These are phyloP conservation scores for Pholiota microspora DNA, from an alignment of 768 basidiomycete genomes.

Conservation along the genomic window DNA sequence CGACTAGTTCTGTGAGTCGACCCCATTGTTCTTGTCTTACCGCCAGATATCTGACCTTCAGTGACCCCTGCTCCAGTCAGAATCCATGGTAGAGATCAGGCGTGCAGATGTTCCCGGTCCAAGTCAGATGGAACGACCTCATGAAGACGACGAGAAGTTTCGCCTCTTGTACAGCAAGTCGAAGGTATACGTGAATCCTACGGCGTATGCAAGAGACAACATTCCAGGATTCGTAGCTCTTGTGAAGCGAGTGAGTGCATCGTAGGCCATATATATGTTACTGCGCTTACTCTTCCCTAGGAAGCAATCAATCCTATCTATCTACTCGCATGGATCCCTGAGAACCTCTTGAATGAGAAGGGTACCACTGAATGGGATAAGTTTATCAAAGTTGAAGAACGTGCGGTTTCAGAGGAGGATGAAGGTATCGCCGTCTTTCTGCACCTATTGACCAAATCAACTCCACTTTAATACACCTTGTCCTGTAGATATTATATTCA, in stretches of 20 bases:
- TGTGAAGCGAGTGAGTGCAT: constrained; percentile 73
- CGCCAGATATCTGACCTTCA: not conserved
- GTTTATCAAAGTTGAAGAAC: constrained; percentile 82
- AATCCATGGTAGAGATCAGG: constrained; percentile 79
- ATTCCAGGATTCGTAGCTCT: constrained; percentile 91
- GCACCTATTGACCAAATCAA: constrained; percentile 6
- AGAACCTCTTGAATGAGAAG: constrained; percentile 77
- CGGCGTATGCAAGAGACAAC: constrained; percentile 88
- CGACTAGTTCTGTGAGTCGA: constrained; percentile 28
- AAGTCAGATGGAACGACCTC: constrained; percentile 10
- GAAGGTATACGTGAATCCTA: constrained; percentile 95
- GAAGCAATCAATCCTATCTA: constrained; percentile 75
- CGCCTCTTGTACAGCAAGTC: constrained; percentile 87
- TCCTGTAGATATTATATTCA: constrained; percentile 71
- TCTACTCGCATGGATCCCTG: constrained; percentile 92
- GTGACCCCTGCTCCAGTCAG: constrained; percentile 32
- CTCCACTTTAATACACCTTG: not conserved
- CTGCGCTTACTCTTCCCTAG: constrained; percentile 29
- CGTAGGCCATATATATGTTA: not conserved
- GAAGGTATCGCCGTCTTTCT: constrained; percentile 44
- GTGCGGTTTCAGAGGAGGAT: constrained; percentile 62
- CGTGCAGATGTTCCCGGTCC: constrained; percentile 32
- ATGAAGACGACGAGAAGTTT: constrained; percentile 53
- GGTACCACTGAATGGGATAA: constrained; percentile 87
- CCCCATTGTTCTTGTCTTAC: not conserved